These are phyloP conservation scores for Hydrangea macrophylla DNA, from an alignment of 148 eudicot species.

Conservation along the genomic window DNA sequence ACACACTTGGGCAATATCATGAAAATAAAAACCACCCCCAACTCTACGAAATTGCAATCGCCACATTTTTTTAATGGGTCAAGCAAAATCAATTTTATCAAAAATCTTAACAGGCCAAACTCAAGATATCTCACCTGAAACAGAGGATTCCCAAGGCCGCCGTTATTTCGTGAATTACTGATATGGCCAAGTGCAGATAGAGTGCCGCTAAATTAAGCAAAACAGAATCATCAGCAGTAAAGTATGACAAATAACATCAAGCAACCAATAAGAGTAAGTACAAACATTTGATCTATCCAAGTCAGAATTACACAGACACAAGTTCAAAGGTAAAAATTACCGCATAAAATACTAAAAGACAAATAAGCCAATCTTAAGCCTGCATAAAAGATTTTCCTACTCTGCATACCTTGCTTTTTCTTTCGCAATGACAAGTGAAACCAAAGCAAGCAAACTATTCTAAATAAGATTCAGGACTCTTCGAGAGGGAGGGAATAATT, in stretches of 20 bases:
- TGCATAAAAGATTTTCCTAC: too few species aligned
- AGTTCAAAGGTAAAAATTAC: background rate
- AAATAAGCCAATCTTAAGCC: background rate
- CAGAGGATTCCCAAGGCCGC: slow-evolving; percentile 85
- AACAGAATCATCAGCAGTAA: slow-evolving; percentile 4
- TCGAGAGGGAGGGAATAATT: too few species aligned
- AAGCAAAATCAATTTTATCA: too few species aligned
- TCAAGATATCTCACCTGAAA: slow-evolving; percentile 60
- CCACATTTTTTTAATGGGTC: too few species aligned
- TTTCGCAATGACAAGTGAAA: too few species aligned
- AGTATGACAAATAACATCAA: background rate
- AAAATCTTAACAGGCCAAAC: background rate
- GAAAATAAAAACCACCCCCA: too few species aligned
- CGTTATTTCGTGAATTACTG: slow-evolving; percentile 87
- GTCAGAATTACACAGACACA: background rate
- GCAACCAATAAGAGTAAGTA: background rate
- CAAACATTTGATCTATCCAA: background rate
- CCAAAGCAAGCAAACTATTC: too few species aligned
- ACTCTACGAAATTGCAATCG: too few species aligned
- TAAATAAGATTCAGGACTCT: too few species aligned
- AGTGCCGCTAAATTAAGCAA: slow-evolving; percentile 44
- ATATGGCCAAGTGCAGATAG: slow-evolving; percentile 84
- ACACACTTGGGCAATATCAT: too few species aligned
- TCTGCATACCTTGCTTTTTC: too few species aligned
- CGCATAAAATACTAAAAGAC: background rate